These are phyloP conservation scores for Triticum monococcum DNA, from an alignment of 176 grass and related monocot genomes.

Conservation along the genomic window DNA sequence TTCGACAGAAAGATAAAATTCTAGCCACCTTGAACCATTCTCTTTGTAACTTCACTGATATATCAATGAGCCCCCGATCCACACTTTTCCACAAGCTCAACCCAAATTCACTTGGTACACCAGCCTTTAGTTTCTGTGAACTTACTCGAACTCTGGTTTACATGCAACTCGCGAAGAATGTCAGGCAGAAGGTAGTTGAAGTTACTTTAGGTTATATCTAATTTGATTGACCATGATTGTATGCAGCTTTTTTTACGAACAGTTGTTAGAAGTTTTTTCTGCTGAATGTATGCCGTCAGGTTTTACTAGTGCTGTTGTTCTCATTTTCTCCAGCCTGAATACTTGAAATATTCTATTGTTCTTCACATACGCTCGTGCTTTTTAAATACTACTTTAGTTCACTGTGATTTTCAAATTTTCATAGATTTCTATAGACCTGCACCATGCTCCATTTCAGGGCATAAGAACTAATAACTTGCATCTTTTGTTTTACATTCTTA, in stretches of 20 bases:
- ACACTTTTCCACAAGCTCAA: not conserved
- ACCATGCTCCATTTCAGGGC: not conserved
- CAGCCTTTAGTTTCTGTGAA: not conserved
- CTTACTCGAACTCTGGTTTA: not conserved
- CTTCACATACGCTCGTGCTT: not conserved
- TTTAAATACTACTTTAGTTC: not conserved
- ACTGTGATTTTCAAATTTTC: not conserved
- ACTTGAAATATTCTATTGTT: not conserved
- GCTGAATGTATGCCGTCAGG: not conserved
- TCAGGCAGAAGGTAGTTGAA: not conserved
- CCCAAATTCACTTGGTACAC: not conserved
- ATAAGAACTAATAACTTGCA: not conserved
- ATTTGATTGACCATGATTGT: not conserved
- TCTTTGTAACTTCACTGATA: not conserved
- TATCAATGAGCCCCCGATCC: not conserved
- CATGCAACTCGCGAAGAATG: slow-evolving; percentile 3
- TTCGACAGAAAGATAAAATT: slow-evolving; percentile 4
- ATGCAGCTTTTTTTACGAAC: not conserved
- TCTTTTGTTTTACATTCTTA: not conserved
- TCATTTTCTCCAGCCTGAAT: not conserved
- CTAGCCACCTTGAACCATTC: not conserved
- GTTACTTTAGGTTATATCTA: not conserved
- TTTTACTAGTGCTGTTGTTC: slow-evolving; percentile 21
- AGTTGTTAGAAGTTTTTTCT: not conserved
- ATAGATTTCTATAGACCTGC: not conserved